These are phyloP conservation scores for Blastobotrys peoriensis DNA, from an alignment of 805 yeast species.

Conservation along the genomic window DNA sequence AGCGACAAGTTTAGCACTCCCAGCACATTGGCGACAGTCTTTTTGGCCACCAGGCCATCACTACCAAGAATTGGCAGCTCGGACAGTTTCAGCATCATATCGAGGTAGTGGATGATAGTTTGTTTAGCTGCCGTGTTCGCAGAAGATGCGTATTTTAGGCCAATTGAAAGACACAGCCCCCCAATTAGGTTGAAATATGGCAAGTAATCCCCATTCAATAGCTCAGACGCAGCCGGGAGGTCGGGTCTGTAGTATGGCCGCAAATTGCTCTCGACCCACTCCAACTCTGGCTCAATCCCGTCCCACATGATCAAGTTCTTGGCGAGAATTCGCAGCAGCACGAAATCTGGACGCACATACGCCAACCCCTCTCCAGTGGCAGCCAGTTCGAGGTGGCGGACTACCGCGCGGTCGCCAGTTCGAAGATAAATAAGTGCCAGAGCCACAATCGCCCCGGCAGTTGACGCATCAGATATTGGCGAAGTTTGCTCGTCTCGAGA, in stretches of 20 bases:
- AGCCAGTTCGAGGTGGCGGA: slow-evolving; percentile 57
- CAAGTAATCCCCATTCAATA: slow-evolving; percentile 54
- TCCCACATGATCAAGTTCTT: slow-evolving; percentile 70
- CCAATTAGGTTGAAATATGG: slow-evolving; percentile 60
- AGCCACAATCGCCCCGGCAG: slow-evolving; percentile 69
- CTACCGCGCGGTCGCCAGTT: slow-evolving; percentile 54
- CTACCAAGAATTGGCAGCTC: slow-evolving; percentile 40
- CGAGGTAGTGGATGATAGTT: slow-evolving; percentile 50
- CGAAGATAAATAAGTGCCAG: slow-evolving; percentile 66
- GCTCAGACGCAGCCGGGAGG: slow-evolving; percentile 5
- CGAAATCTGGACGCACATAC: slow-evolving; percentile 72
- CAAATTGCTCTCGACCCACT: slow-evolving; percentile 55
- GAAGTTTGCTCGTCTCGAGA: slow-evolving; percentile 58
- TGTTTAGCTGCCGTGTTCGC: slow-evolving; percentile 48
- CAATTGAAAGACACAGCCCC: slow-evolving; percentile 71
- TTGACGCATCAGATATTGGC: slow-evolving; percentile 55
- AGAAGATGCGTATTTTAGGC: slow-evolving; percentile 70
- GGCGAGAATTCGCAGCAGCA: slow-evolving; percentile 60
- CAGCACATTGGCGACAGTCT: slow-evolving; percentile 50
- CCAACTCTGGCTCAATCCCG: slow-evolving; percentile 39
- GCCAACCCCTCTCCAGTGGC: slow-evolving; percentile 51
- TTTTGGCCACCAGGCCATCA: slow-evolving; percentile 52
- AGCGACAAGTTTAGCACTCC: slow-evolving; percentile 57
- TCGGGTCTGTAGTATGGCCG: slow-evolving; percentile 11
- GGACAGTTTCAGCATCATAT: slow-evolving; percentile 42